Conservation (phyloP, 306 rosid species). For the Quercus glauca region DNA sequence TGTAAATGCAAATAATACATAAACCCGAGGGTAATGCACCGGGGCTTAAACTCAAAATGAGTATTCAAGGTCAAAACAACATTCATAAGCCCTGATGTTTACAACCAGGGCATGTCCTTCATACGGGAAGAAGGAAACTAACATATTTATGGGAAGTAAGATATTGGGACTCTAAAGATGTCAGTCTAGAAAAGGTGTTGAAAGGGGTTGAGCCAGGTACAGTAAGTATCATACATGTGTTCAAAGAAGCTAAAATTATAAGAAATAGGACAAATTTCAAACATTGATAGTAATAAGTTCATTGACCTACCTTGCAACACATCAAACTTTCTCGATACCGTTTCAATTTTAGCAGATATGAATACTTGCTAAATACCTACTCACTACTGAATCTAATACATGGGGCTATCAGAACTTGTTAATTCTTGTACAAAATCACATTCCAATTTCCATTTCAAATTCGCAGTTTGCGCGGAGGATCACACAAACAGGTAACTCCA, state of each 20-base stretch:
- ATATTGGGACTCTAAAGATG: neutral
- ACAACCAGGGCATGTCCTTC: neutral
- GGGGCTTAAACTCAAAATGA: neutral
- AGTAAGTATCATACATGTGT: neutral
- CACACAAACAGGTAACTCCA: neutral
- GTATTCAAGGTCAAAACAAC: neutral
- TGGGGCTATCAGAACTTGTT: neutral
- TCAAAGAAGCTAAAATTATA: neutral
- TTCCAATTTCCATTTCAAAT: neutral
- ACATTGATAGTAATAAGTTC: neutral
- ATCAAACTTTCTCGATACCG: neutral
- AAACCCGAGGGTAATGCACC: neutral
- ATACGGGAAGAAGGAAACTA: neutral
- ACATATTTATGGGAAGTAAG: neutral
- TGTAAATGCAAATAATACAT: neutral
- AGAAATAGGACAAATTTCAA: neutral
- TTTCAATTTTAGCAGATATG: too few species aligned
- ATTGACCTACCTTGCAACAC: neutral
- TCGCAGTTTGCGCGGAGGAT: neutral
- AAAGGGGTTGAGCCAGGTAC: neutral
- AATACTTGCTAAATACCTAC: too few species aligned
- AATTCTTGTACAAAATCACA: neutral
- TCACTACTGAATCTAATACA: too few species aligned
- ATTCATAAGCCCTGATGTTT: neutral
- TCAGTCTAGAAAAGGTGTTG: neutral